Evolutionary conservation across 2,329 filamentous ascomycete genomes (phyloP).

Genomic region (Rhynchosporium secalis): DNA sequence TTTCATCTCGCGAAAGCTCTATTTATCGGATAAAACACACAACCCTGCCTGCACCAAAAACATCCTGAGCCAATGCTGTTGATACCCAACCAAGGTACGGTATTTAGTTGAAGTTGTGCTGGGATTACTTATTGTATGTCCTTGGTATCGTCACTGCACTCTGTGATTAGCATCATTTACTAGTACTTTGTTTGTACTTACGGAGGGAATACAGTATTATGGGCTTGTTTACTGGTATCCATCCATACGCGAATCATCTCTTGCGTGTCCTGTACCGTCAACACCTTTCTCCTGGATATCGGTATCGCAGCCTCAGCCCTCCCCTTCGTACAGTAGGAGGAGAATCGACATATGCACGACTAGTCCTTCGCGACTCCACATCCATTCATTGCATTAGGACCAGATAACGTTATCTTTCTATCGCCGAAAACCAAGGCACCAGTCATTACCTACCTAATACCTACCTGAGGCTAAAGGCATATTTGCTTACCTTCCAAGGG

Average conservation of each 20-base stretch:
- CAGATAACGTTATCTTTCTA: not conserved
- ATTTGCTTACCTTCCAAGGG: no score
- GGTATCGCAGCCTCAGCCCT: conserved; percentile 1
- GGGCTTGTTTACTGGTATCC: no score
- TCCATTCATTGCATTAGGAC: conserved; percentile 14
- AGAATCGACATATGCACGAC: not conserved
- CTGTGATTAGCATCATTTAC: not conserved
- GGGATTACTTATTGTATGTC: not conserved
- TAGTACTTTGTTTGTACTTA: no score
- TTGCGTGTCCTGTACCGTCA: no score
- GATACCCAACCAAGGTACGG: no score
- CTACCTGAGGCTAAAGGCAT: no score
- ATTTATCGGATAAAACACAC: conserved; percentile 13
- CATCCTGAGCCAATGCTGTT: not conserved
- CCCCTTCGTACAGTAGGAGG: not conserved
- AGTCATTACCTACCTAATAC: conserved; percentile 7
- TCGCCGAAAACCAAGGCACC: not conserved
- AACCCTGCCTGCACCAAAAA: conserved; percentile 7
- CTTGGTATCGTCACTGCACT: conserved; percentile 9
- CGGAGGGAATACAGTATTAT: no score
- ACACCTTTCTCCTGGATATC: not conserved
- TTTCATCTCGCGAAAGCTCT: conserved; percentile 3
- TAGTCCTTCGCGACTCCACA: conserved; percentile 16
- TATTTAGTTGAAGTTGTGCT: not conserved
- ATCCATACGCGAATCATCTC: no score